Base-by-base conservation (phyloP, 352 stramenopile genomes). In the Phytophthora constricta region DNA sequence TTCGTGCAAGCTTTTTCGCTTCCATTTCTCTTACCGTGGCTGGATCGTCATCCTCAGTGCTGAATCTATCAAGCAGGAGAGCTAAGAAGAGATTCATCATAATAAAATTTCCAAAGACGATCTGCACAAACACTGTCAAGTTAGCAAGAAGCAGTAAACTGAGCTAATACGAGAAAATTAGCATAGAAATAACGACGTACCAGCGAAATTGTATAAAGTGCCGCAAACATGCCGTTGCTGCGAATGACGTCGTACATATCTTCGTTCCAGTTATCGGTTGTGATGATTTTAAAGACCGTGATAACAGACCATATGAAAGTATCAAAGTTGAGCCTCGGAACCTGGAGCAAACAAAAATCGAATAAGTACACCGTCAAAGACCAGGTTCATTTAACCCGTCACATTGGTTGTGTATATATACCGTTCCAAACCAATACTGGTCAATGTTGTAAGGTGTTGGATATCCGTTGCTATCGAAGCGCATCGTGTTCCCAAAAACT, bases 31-130 rank as follows among this genome's bases (percentile, higher is more conserved):
- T 85, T 13, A 84, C 68, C 41, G 78, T 72, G 5, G 62, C 65
- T 52, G 87, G 75, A 14, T 91, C 76, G 34, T 80, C 79, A n/a
- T 92, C 84, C 1, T 93, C 79, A 4, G 72, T 69, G 46, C 83
- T 90, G 50, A 98, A 98, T 51, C 96, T 95, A 56, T 95, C 84
- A 10, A 99, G 78, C 8, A 99, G 50, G 34, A 99, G 82, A 3
- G 95, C 96, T 28, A 98, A 69, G 68, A 99, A 98, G 45, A 99
- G 62, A 67, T 98, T 98, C 76, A 99, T 95, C 4, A 98, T 67
- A 22, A 98, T 86, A 58, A 97, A 98, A 31, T 90, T 79, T 19
- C 93, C 95, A 23, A 98, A 70, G 4, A 98, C 80, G 20, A 98
- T 77, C 83, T 90, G 23, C 16, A 33, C 4, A 13, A 48, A 61